Base-by-base conservation (phyloP, 768 basidiomycete species). In the Imleria badia region DNA sequence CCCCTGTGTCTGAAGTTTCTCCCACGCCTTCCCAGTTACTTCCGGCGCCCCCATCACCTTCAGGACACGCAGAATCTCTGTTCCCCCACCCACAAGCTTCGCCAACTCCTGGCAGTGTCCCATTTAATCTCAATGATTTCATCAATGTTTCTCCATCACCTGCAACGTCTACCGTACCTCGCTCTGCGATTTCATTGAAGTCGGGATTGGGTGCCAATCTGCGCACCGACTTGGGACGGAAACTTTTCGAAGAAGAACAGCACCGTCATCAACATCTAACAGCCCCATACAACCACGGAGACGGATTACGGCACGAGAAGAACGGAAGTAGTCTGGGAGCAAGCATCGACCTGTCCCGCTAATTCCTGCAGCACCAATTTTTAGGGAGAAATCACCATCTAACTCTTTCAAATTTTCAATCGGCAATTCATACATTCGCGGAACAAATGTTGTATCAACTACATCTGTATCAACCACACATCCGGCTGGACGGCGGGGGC, bases 131-230 rank as follows among this genome's bases (percentile, higher is more conserved):
- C 54, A 80, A 79, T 59, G 87, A 89, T 53, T 90, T 83, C 66
- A 82, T 89, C 64, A 83, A 89, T 60, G 84, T 84, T 35, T 88
- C 87, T 23, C 86, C 86, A 14, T 84, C 85, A 4, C 83, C 85
- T 6, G 74, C 77, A 13, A 68, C 77, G 15, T 72, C 69, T 14
- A 52, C 66, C 2, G 63, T 70, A 43, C 63, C 63, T 11, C 73
- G 63, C 31, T 66, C 69, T 44, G 58, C 71, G n/a, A 64, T 72
- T 23, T 66, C 49, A 60, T 62, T 65, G 62, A 62, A 62, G 60
- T 64, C 68, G 22, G 66, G 67, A 40, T 66, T 75, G 44, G 77
- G 78, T 56, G 81, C 78, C 39, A 82, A 82, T 54, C 71, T 86
- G 42, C 76, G 84, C 42, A 79, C 83, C 15, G 85, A 87, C 58